A percentile compares a stretch with the other conserved stretches of the same genome.
Conservation (phyloP, 768 basidiomycete genomes). For the Auricularia auricula-judae region DNA sequence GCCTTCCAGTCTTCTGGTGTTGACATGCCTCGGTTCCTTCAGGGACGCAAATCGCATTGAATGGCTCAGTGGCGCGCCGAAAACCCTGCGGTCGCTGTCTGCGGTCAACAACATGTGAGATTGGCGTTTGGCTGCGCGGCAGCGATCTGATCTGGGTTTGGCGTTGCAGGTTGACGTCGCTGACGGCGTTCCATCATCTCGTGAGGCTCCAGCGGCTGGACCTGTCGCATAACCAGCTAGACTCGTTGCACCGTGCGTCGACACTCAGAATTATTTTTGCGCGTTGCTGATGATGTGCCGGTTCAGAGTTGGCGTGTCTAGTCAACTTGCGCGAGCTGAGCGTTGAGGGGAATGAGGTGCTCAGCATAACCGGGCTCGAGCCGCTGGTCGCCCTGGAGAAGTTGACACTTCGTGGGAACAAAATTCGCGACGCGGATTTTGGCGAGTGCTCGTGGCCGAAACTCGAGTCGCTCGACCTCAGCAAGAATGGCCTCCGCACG, state of each 20-base stretch:
- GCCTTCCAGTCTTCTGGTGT: not conserved
- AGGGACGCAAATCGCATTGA: conserved; percentile 66
- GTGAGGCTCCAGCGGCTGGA: conserved; percentile 80
- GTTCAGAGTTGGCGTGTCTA: conserved; percentile 70
- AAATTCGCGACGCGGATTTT: conserved; percentile 52
- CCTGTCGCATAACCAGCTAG: conserved; percentile 81
- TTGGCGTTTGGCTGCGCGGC: conserved; percentile 3
- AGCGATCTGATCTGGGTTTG: not conserved
- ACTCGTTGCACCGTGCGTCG: conserved; percentile 73
- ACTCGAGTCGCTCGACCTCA: conserved; percentile 75
- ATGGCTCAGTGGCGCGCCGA: conserved; percentile 73
- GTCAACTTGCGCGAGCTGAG: conserved; percentile 79
- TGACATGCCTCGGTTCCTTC: conserved; percentile 5
- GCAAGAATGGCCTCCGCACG: conserved; percentile 55
- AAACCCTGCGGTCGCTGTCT: conserved; percentile 62
- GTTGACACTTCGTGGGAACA: conserved; percentile 71
- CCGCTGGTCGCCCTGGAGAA: conserved; percentile 73
- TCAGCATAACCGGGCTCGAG: conserved; percentile 62
- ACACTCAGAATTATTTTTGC: too few species aligned
- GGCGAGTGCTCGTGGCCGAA: conserved; percentile 46
- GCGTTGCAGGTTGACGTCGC: conserved; percentile 54
- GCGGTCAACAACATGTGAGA: conserved; percentile 64
- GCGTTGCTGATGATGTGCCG: too few species aligned
- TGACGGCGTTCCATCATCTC: conserved; percentile 85
- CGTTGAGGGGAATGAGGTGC: conserved; percentile 79